phyloP scores from a whole-genome alignment of 257 asterid species.

The Solanum ossicruentum region DNA sequence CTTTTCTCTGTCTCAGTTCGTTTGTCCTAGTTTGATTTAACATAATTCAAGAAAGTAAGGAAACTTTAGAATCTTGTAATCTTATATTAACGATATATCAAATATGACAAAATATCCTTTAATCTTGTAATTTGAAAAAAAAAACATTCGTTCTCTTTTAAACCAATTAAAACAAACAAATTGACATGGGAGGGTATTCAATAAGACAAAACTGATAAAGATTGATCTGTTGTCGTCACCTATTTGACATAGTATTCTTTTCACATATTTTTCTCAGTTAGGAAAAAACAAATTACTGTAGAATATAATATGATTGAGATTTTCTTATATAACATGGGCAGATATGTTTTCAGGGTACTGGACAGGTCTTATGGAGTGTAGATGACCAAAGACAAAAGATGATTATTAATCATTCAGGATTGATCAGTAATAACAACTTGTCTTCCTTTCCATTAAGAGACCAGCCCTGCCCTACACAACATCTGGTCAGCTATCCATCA shows the following conservation, averaged over 20 bases:
- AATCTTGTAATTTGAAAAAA: too few species aligned
- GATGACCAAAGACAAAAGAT: conserved; percentile 48
- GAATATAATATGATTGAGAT: neutral
- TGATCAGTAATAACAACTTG: conserved; percentile 18
- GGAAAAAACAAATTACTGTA: neutral
- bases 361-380: conserved; percentile 44
- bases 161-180: too few species aligned
- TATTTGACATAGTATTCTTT: neutral
- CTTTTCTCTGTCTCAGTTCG: neutral
- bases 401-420: conserved; percentile 28
- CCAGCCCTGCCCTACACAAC: conserved; percentile 12
- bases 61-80: too few species aligned
- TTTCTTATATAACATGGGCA: neutral
- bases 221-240: neutral
- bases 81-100: too few species aligned
- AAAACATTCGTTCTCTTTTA: too few species aligned
- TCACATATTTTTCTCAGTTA: neutral
- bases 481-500: conserved; percentile 33
- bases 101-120: too few species aligned
- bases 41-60: too few species aligned
- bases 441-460: conserved; percentile 30
- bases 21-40: too few species aligned
- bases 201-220: neutral
- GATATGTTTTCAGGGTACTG: conserved; percentile 35
- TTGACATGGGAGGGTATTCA: neutral